Base-by-base conservation (phyloP, 2,329 filamentous ascomycete species). In the Colletotrichum lini region DNA sequence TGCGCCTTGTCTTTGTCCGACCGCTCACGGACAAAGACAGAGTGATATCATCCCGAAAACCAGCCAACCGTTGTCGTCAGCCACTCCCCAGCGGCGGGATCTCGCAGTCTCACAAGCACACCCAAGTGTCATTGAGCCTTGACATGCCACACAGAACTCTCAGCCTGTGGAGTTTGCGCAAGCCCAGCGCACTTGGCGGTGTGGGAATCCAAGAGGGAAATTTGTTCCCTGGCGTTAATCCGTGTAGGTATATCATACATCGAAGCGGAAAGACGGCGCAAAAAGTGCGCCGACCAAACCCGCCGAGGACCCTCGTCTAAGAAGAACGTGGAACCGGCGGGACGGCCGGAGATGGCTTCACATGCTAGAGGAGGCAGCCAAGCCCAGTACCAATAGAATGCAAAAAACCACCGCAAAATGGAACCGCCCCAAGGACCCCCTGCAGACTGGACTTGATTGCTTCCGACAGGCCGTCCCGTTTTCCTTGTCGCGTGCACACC, bases 341-440 rank as follows among this genome's bases (percentile, higher is more conserved):
- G 69, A 72, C 52, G 65, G 52, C 69, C 69, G 69, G 69, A 69
- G 65, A 69, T 56, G 65, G 65, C 65, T 52, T 69, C 69, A 72
- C 69, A 72, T 72, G 68, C 69, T 59, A 69, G 47, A 26, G 56
- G 69, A 63, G 45, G 69, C 40, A 64, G 53, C 65, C 65, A 21
- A 52, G 15, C 59, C 45, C 45, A 52, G n/a, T 61, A 44, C 42
- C 57, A 47, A 16, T 47, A 61, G 53, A 52, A 62, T 38, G 35
- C 35, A 50, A 56, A 56, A 15, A 16, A 21, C 23, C 64, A 40
- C 57, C 42, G 15, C 64, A 26, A 30, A 53, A 38, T 63, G 35
- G 68, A 54, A 71, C 58, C 30, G 58, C 53, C 42, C 53, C 59
- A 38, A 52, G 15, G 59, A 59, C 44, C 65, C 30, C 65, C 68